Percentiles rank a stretch among this genome's conserved stretches.
Conservation (phyloP, 371 early-diverging fungal genomes). For the Blastocladiella emersonii region DNA sequence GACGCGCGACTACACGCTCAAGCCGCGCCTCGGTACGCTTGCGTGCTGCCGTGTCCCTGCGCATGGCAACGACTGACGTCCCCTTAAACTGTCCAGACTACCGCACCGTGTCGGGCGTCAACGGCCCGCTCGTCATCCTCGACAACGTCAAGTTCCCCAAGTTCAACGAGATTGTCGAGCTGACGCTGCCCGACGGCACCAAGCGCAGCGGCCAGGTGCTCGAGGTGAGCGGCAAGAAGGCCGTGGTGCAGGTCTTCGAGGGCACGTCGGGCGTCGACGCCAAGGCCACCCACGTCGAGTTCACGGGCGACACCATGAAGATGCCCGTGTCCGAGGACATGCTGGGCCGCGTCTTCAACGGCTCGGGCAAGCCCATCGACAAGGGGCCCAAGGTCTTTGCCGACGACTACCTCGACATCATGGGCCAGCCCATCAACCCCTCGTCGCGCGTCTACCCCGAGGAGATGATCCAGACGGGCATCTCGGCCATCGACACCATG, state of each 20-base stretch:
- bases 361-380: slow-evolving; percentile 98
- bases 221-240: slow-evolving; percentile 97
- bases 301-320: slow-evolving; percentile 95
- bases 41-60: not conserved
- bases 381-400: slow-evolving; percentile 99
- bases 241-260: slow-evolving; percentile 99
- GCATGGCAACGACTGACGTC: too few species aligned
- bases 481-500: slow-evolving; percentile 99
- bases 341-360: slow-evolving; percentile 99
- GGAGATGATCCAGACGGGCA: slow-evolving; percentile 99
- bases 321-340: slow-evolving; percentile 99
- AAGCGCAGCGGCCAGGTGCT: slow-evolving; percentile 96
- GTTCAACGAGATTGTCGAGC: slow-evolving; percentile 95
- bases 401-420: slow-evolving; percentile 96
- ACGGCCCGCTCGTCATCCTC: slow-evolving; percentile 98
- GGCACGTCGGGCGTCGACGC: slow-evolving; percentile 98
- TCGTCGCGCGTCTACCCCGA: slow-evolving; percentile 98
- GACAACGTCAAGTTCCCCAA: slow-evolving; percentile 98
- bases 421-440: slow-evolving; percentile 98
- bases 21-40: slow-evolving; percentile 74
- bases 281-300: slow-evolving; percentile 91
- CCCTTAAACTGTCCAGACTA: slow-evolving; percentile 61
- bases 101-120: slow-evolving; percentile 97
- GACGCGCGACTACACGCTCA: slow-evolving; percentile 68
- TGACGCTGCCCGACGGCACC: slow-evolving; percentile 95